A percentile compares a stretch with the other conserved stretches of the same genome.
Conservation (phyloP, 2,329 filamentous ascomycete species). For the Bisporella sp. region DNA sequence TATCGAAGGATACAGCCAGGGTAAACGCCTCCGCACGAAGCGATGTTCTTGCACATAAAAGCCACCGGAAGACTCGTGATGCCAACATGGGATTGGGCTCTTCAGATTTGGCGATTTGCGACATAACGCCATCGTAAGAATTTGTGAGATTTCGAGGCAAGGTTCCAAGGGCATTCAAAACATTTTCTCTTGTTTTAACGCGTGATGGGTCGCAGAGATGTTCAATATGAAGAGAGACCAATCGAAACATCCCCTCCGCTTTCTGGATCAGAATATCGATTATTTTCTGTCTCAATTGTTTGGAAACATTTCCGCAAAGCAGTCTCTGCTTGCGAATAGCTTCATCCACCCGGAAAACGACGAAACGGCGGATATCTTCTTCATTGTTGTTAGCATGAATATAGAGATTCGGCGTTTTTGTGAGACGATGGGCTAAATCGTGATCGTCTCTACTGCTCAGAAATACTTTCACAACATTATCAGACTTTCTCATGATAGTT, state of each 20-base stretch:
- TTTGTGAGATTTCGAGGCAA: conserved; percentile 2
- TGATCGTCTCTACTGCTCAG: conserved; percentile 9
- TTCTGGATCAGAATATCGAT: neutral
- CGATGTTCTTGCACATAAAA: neutral
- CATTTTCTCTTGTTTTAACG: conserved; percentile 2
- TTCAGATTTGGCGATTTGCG: neutral
- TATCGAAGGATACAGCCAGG: neutral
- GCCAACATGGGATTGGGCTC: conserved; percentile 2
- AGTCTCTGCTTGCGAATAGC: neutral
- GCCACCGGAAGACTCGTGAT: conserved; percentile 1
- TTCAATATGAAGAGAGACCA: conserved; percentile 9
- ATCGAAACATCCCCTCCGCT: conserved; percentile 4
- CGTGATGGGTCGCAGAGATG: conserved; percentile 7
- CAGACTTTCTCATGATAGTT: conserved; percentile 4
- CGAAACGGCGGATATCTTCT: conserved; percentile 1
- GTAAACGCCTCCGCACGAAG: neutral
- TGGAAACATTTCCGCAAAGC: neutral
- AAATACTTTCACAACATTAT: conserved; percentile 7
- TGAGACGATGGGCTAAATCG: conserved; percentile 5
- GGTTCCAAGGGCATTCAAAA: neutral
- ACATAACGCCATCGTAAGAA: conserved; percentile 3
- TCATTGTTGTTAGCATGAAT: neutral
- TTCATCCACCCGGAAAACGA: neutral
- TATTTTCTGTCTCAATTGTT: neutral
- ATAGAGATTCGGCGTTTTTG: conserved; percentile 4